These are phyloP conservation scores for Pseudognaphalium luteoalbum DNA, from an alignment of 129 eudicot genomes.

Conservation along the genomic window DNA sequence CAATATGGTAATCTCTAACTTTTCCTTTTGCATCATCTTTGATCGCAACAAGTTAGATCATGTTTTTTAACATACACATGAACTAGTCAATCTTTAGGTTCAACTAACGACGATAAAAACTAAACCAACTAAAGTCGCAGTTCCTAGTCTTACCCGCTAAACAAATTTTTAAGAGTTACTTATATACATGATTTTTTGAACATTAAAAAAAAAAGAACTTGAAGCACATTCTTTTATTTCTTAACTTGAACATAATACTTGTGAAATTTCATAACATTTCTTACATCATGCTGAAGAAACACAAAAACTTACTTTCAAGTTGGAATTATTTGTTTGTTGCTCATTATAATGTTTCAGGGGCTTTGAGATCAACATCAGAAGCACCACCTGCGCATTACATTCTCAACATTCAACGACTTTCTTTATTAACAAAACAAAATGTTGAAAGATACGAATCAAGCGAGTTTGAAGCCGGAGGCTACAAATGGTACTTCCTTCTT, in stretches of 20 bases:
- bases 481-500: slow-evolving; percentile 51
- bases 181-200: too few relatives aligned
- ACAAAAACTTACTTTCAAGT: neutral
- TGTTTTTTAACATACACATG: neutral
- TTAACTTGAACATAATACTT: neutral
- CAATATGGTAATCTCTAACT: slow-evolving; percentile 30
- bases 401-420: slow-evolving; percentile 46
- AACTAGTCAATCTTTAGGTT: neutral
- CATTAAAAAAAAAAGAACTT: neutral
- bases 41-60: neutral
- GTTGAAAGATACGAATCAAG: slow-evolving; percentile 44
- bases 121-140: neutral
- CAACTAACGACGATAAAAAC: too few relatives aligned
- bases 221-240: neutral
- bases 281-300: neutral
- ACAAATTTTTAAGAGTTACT: neutral
- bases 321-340: neutral
- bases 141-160: neutral
- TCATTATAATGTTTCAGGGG: slow-evolving; percentile 35
- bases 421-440: slow-evolving; percentile 37
- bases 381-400: slow-evolving; percentile 58
- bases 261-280: neutral
- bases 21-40: neutral
- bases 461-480: slow-evolving; percentile 66
- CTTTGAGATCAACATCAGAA: slow-evolving; percentile 43